Base-by-base conservation (phyloP, 2,329 filamentous ascomycete species). In the Macrophomina pseudophaseolina region DNA sequence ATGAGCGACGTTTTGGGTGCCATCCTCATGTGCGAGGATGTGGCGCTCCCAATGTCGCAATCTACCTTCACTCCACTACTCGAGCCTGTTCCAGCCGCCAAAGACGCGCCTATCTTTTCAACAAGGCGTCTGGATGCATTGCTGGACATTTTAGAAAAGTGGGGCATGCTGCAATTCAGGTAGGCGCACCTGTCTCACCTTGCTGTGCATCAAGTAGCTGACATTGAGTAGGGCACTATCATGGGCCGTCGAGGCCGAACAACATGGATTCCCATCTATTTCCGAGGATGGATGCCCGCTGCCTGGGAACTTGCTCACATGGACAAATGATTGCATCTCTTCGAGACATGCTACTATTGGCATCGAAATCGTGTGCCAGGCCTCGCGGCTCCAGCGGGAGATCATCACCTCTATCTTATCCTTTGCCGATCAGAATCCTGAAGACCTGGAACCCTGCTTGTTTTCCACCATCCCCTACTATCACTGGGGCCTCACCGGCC, bases 321-420 rank as follows among this genome's bases (percentile, higher is more conserved):
- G 33, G n/a, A 49, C 28, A 30, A 44, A 16, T 30, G 44, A 49
- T 8, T 62, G 42, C 9, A 30, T 38, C 4, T 62, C 58, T 40
- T 49, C 63, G 9, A 5, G 35, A 12, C 63, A 65, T 8, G 52
- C 53, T n/a, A 56, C 63, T 11, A 33, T 56, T 30, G 64, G 64
- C 32, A 66, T 66, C 28, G 64, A 66, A 38, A 66, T 66, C 32
- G 60, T 66, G 32, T 66, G 64, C 28, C 35, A 48, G 46, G 64
- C 64, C 3, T 66, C 53, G 14, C 53, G 46, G 9, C 54, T 66
- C 8, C 64, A 66, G n/a, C 44, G 64, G 12, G 64, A 66, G 32
- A 59, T 66, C 28, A 66, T 66, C 54, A 51, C 64, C 4, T 42
- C 54, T 32, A 66, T 66, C 44, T 54, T 66, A 4, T 51, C 53